Percentiles rank a stretch among this genome's conserved stretches.
phyloP scores from a whole-genome alignment of 805 yeast genomes.

The Cyberlindnera japonica region DNA sequence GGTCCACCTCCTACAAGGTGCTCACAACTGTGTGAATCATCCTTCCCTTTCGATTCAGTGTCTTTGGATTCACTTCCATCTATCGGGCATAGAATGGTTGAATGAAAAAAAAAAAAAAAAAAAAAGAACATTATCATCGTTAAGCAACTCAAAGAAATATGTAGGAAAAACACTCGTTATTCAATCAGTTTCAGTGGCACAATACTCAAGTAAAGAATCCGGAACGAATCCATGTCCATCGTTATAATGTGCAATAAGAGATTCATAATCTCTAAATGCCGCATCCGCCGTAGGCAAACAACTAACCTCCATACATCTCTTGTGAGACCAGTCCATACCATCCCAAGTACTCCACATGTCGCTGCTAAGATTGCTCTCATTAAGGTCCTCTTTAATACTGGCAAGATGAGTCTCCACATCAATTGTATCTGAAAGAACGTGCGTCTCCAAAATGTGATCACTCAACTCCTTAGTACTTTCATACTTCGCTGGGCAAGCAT shows the following conservation, averaged over 20 bases:
- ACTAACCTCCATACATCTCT: slow-evolving; percentile 6
- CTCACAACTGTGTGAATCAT: neutral
- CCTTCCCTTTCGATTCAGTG: slow-evolving; percentile 1
- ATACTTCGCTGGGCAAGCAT: neutral
- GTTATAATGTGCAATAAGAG: slow-evolving; percentile 9
- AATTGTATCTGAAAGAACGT: slow-evolving; percentile 5
- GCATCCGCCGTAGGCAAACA: slow-evolving; percentile 1
- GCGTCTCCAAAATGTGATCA: slow-evolving; percentile 7
- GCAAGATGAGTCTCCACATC: slow-evolving; percentile 3
- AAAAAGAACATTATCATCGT: too few species aligned
- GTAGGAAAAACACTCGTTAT: too few species aligned
- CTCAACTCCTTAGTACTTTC: neutral
- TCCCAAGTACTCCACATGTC: slow-evolving; percentile 5
- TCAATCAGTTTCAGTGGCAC: neutral
- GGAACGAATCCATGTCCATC: slow-evolving; percentile 10
- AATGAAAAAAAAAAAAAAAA: too few species aligned
- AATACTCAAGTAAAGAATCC: slow-evolving; percentile 6
- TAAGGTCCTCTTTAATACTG: neutral
- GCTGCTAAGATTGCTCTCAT: neutral
- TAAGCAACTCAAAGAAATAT: too few species aligned
- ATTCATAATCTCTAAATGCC: slow-evolving; percentile 1
- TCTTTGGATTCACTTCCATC: slow-evolving; percentile 2
- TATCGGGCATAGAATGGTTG: too few species aligned
- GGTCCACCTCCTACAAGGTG: slow-evolving; percentile 9
- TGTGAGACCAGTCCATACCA: slow-evolving; percentile 9